Conservation (phyloP, 2,329 filamentous ascomycete genomes). For the Aciculosporium take region DNA sequence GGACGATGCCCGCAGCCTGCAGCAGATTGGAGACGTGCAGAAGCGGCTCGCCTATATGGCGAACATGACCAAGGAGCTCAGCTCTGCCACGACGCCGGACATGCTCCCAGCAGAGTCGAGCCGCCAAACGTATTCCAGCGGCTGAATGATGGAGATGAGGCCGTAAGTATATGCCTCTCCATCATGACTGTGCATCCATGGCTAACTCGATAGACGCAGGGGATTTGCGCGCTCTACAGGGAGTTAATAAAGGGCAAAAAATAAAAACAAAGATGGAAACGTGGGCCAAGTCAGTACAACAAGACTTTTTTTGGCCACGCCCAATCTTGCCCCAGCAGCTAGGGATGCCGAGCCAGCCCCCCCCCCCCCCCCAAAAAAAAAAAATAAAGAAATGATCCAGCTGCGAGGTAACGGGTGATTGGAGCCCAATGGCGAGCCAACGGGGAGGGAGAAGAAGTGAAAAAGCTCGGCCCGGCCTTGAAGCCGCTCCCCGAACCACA, state of each 20-base stretch:
- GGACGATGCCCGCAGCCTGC: constrained; percentile 36
- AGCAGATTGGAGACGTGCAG: constrained; percentile 38
- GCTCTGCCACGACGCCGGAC: not conserved
- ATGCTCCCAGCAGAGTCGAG: not conserved
- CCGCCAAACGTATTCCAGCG: constrained; percentile 3
- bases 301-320: not conserved
- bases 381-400: not conserved
- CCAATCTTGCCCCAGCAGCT: not conserved
- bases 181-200: not conserved
- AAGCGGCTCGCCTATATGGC: constrained; percentile 36
- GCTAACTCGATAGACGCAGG: not conserved
- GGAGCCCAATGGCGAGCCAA: not conserved
- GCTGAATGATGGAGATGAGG: constrained; percentile 1
- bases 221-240: not conserved
- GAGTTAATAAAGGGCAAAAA: too few species aligned
- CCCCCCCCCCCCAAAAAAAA: too few species aligned
- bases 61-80: constrained; percentile 25
- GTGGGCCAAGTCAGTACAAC: not conserved
- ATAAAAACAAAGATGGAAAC: not conserved
- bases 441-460: too few species aligned
- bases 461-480: too few species aligned
- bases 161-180: not conserved
- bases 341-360: too few species aligned
- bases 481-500: not conserved
- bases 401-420: not conserved